These are phyloP conservation scores for Wallacemonas collosoma DNA, from an alignment of 208 protist species.

Conservation along the genomic window DNA sequence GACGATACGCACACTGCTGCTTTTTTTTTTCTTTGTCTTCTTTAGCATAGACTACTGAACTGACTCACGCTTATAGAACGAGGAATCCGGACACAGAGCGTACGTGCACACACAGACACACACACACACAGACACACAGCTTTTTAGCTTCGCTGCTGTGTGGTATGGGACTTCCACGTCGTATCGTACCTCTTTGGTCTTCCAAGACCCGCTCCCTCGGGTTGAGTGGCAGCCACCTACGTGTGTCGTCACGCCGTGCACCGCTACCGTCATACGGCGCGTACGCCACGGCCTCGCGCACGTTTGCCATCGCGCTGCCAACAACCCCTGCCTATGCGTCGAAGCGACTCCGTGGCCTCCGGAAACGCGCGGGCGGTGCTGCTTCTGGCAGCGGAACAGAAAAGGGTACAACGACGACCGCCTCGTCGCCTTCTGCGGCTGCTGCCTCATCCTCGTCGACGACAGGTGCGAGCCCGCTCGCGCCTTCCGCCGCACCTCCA, in stretches of 20 bases:
- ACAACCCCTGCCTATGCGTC: not conserved
- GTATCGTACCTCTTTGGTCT: not conserved
- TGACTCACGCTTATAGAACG: too few species aligned
- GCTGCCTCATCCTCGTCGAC: slow-evolving; percentile 1
- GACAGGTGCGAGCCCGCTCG: not conserved
- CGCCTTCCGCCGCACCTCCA: not conserved
- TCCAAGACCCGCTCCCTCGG: too few species aligned
- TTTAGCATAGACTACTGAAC: too few species aligned
- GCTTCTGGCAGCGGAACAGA: not conserved
- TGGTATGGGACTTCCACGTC: not conserved
- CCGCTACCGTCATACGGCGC: not conserved
- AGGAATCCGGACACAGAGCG: too few species aligned
- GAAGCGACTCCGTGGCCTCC: slow-evolving; percentile 9
- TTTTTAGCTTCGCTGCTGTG: too few species aligned
- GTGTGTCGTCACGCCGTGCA: too few species aligned
- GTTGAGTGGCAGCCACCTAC: too few species aligned
- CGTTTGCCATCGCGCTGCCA: not conserved
- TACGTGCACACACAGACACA: too few species aligned
- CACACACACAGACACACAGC: too few species aligned
- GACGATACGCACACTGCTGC: not conserved
- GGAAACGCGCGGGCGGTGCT: slow-evolving; percentile 2
- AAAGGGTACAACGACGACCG: not conserved
- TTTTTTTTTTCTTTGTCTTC: slow-evolving; percentile 18
- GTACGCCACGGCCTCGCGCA: not conserved
- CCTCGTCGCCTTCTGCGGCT: slow-evolving; percentile 4